These are phyloP conservation scores for Rhodosporidiobolus odoratus DNA, from an alignment of 768 basidiomycete genomes.

Conservation along the genomic window DNA sequence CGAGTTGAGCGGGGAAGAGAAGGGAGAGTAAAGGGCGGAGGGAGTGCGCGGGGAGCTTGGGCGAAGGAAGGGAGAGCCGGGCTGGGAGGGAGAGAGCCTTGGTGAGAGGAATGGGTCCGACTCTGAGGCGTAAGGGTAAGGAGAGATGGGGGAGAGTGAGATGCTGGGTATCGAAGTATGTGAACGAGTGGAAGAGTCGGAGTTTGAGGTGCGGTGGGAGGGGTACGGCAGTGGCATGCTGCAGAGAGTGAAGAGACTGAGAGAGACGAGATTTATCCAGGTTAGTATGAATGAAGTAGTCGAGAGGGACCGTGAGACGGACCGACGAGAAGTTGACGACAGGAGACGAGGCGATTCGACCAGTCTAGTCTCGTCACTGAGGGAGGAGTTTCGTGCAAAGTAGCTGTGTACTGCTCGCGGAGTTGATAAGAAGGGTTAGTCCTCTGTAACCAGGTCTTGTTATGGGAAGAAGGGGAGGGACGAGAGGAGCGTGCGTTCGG, in stretches of 20 bases:
- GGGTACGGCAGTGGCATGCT: neutral
- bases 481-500: neutral
- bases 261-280: no score
- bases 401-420: no score
- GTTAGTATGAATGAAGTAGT: no score
- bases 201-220: neutral
- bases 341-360: no score
- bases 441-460: no score
- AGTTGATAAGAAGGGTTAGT: no score
- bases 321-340: no score
- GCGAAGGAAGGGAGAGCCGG: neutral
- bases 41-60: neutral
- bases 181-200: no score
- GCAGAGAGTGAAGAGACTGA: neutral
- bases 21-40: neutral
- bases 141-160: constrained; percentile 7
- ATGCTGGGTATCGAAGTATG: neutral
- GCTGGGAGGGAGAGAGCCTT: neutral
- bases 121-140: constrained; percentile 9
- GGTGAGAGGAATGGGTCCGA: constrained; percentile 16
- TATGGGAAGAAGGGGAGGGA: neutral
- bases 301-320: no score
- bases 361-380: no score
- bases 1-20: constrained; percentile 16
- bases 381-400: no score